Conservation (phyloP, 1,139 yeast genomes). For the Suhomyces wounanorum region DNA sequence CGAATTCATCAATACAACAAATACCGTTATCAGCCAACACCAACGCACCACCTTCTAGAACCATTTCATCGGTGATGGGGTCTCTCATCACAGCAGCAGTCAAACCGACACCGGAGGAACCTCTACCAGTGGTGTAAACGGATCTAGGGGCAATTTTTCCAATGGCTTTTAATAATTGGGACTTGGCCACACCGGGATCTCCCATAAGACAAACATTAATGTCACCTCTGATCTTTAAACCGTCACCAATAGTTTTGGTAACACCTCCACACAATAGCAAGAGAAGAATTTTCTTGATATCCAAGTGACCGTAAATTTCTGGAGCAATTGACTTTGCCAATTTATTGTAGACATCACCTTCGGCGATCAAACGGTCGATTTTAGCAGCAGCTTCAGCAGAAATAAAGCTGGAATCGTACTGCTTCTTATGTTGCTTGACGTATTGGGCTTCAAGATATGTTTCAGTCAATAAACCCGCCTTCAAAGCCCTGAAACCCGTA, state of each 20-base stretch:
- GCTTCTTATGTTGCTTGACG: slow-evolving; percentile 84
- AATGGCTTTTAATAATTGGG: slow-evolving; percentile 90
- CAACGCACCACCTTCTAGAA: slow-evolving; percentile 96
- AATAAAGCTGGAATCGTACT: slow-evolving; percentile 68
- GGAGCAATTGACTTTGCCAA: slow-evolving; percentile 94
- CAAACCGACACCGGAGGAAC: slow-evolving; percentile 98
- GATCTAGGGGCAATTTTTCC: slow-evolving; percentile 95
- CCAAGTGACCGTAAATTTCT: slow-evolving; percentile 92
- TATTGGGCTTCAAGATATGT: slow-evolving; percentile 89
- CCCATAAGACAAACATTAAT: slow-evolving; percentile 97
- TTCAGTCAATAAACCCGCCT: slow-evolving; percentile 92
- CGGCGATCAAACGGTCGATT: slow-evolving; percentile 50
- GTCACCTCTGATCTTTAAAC: slow-evolving; percentile 96
- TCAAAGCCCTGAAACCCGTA: slow-evolving; percentile 89
- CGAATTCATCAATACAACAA: slow-evolving; percentile 98
- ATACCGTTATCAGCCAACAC: slow-evolving; percentile 97
- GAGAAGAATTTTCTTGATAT: slow-evolving; percentile 87
- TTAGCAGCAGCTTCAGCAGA: slow-evolving; percentile 57
- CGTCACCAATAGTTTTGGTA: slow-evolving; percentile 92
- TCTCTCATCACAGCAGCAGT: slow-evolving; percentile 99
- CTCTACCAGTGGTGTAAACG: slow-evolving; percentile 97
- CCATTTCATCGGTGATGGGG: slow-evolving; percentile 98
- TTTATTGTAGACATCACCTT: slow-evolving; percentile 76
- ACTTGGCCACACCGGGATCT: slow-evolving; percentile 99
- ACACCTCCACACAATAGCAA: slow-evolving; percentile 92